Base-by-base conservation (phyloP, 176 grass and related monocot species). In the Pontederia paniculata region DNA sequence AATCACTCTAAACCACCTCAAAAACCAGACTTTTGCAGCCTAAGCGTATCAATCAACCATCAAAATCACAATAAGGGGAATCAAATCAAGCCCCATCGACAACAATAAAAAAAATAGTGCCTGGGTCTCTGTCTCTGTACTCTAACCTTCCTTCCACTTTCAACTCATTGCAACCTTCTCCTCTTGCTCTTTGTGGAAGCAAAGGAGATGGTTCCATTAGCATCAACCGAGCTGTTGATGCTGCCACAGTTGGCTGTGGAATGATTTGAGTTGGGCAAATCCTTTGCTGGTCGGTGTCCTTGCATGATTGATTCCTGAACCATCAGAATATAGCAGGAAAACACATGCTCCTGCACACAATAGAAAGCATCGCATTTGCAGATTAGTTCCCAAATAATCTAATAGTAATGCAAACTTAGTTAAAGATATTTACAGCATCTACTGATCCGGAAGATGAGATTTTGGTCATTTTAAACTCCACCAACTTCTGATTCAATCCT, bases 271-370 rank as follows among this genome's bases (percentile, higher is more conserved):
- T 7, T 9, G n/a, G 74, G 53, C 62, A 67, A 22, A 65, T 75
- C 67, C 70, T 73, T 66, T 71, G 82, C 81, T 66, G 60, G 58
- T 48, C 62, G 46, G 46, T 63, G 66, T 66, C 56, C 70, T 73
- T 83, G 17, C 46, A 44, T 60, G 9, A 3, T 25, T 23, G 54
- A 74, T 60, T 71, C 83, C 43, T 73, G 86, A 50, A 84, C 77
- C 87, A 98, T 88, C 62, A 74, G 59, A 47, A 45, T 87, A 74
- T 88, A 98, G 87, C 93, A 98, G 57, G 93, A 91, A 74, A 68
- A 98, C 69, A 98, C 86, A 75, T 82, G 74, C 16, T 58, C 83
- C 93, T 98, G 81, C 52, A 58, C 77, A 37, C 28, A 37, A 6
- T 37, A 37, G 28, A 37, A 37, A 37, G 7, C 0, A 37, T 37